Base-by-base conservation (phyloP, 2,329 filamentous ascomycete species). In the Verticillium isaacii region DNA sequence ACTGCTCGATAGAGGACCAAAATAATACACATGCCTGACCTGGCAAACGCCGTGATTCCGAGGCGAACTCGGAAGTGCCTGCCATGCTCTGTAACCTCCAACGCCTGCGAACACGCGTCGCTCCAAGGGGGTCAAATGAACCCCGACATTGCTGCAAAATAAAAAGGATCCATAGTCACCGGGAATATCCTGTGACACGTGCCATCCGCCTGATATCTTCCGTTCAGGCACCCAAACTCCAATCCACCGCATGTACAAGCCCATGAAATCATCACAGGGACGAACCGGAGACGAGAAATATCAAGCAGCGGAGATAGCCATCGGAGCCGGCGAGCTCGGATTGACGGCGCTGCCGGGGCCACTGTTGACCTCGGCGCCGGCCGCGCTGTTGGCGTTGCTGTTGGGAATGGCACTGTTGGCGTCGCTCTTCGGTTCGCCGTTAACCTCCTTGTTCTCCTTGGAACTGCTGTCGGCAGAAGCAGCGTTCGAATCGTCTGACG, bases 371-470 rank as follows among this genome's bases (percentile, higher is more conserved):
- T 87, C 85, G 32, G 80, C 77, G 54, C 84, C 84, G 58, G 65
- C 74, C 15, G 74, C 76, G 25, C 41, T 56, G 60, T 60, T 57
- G 34, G 55, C 39, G 54, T 61, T 60, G 41, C 65, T 62, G 56
- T 66, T 61, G 9, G 54, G 54, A 34, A 75, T 75, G 64, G 77
- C 77, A 68, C 75, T 79, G 64, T 76, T 78, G 65, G 69, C 74
- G 60, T 77, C 79, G 69, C 82, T 83, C 72, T 82, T 82, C 63
- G 74, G 72, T 62, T 80, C 79, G 61, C 74, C 75, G 39, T 74
- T 79, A 58, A 89, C 89, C 66, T 59, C 57, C 69, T 86, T 85
- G 71, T 87, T 86, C 72, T 89, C 84, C 72, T 91, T 87, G 69
- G 81, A 84, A 76, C 84, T 87, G 69, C 80, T 76, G 63, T 81